Conservation (phyloP, 2,329 filamentous ascomycete genomes). For the Neonectria hederae region DNA sequence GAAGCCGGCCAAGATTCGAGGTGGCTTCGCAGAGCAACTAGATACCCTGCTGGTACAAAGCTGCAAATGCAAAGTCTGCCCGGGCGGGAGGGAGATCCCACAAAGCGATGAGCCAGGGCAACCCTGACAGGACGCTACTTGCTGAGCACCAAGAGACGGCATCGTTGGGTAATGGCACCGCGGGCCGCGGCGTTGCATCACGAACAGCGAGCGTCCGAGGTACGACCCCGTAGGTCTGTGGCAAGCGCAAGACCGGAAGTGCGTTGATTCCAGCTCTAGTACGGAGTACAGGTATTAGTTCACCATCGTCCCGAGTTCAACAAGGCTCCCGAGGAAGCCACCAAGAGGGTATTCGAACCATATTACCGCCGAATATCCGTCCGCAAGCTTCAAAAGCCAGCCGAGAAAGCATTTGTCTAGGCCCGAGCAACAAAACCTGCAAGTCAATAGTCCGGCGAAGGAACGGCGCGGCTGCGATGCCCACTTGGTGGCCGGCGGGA, state of each 20-base stretch:
- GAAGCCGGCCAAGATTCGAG: slow-evolving; percentile 7
- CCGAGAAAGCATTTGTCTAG: background rate
- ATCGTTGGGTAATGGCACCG: background rate
- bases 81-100: slow-evolving; percentile 12
- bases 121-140: slow-evolving; percentile 1
- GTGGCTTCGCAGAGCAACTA: background rate
- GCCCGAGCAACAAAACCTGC: slow-evolving; percentile 11
- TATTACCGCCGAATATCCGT: background rate
- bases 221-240: no score
- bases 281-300: background rate
- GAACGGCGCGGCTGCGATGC: slow-evolving; percentile 30
- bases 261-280: no score
- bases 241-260: no score
- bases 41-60: background rate
- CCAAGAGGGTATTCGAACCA: background rate
- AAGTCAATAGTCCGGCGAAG: slow-evolving; percentile 12
- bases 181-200: background rate
- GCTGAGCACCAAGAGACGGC: background rate
- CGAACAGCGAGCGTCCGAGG: background rate
- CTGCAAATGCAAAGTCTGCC: background rate
- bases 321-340: background rate
- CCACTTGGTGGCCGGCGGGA: slow-evolving; percentile 33
- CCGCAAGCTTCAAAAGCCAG: background rate
- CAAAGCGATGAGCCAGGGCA: slow-evolving; percentile 2
- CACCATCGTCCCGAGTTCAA: background rate